phyloP scores from a whole-genome alignment of 164 flowering plant genomes.

The Cinnamomum chago region DNA sequence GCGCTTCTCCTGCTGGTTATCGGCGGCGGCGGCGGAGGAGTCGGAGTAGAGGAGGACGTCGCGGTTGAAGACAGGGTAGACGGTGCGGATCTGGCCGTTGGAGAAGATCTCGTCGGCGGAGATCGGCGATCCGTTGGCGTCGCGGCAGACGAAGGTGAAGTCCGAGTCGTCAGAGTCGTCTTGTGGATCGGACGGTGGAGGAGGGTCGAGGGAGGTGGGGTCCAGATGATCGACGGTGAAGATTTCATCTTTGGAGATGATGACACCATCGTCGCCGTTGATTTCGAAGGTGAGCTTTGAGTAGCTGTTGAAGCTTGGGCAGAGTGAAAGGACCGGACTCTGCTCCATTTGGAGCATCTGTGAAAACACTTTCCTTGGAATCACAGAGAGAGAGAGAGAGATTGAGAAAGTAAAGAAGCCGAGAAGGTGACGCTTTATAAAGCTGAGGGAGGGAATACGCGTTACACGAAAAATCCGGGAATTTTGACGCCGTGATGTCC shows the following conservation, averaged over 20 bases:
- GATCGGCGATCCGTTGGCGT: constrained; percentile 26
- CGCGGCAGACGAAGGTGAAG: constrained; percentile 36
- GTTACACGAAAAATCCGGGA: not conserved
- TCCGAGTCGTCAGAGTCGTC: constrained; percentile 47
- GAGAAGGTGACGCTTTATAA: not conserved
- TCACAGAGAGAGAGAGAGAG: not conserved
- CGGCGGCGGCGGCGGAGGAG: too few species aligned
- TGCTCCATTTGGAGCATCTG: not conserved
- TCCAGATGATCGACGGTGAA: constrained; percentile 7
- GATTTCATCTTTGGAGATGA: too few species aligned
- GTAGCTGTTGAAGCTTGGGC: constrained; percentile 35
- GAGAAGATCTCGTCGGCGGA: constrained; percentile 66
- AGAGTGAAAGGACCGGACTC: not conserved
- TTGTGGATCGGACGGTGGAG: not conserved
- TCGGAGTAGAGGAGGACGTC: constrained; percentile 15
- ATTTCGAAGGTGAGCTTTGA: constrained; percentile 26
- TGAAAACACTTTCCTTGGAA: not conserved
- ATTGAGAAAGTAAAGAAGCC: not conserved
- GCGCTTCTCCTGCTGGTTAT: not conserved
- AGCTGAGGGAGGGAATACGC: not conserved
- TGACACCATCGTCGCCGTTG: constrained; percentile 24
- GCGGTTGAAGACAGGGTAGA: constrained; percentile 42
- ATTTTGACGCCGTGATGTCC: not conserved
- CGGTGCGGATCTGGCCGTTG: constrained; percentile 60
- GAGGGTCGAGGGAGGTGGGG: not conserved